Conservation (phyloP, 2,329 filamentous ascomycete genomes). For the Arachnomyces sp. region DNA sequence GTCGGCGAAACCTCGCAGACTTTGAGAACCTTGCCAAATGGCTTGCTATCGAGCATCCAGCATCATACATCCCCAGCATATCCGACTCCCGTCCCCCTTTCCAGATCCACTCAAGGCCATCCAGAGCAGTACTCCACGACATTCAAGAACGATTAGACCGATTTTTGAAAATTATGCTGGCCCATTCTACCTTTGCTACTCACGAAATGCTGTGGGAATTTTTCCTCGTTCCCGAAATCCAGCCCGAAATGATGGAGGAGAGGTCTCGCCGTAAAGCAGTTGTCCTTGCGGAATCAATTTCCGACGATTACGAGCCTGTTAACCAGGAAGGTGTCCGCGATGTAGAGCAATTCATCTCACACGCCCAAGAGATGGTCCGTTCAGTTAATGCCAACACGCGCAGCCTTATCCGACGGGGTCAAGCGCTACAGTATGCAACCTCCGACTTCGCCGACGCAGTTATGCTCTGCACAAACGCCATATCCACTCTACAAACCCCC, state of each 20-base stretch:
- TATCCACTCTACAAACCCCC: slow-evolving; percentile 44
- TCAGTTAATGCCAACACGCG: slow-evolving; percentile 76
- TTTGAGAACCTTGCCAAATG: slow-evolving; percentile 86
- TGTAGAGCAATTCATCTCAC: slow-evolving; percentile 86
- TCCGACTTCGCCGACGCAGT: slow-evolving; percentile 41
- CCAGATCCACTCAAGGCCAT: slow-evolving; percentile 86
- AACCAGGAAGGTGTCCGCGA: slow-evolving; percentile 64
- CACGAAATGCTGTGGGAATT: slow-evolving; percentile 99
- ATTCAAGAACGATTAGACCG: slow-evolving; percentile 79
- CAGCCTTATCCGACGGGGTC: slow-evolving; percentile 71
- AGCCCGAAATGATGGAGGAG: slow-evolving; percentile 81
- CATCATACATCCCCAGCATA: slow-evolving; percentile 84
- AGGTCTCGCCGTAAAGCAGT: slow-evolving; percentile 81
- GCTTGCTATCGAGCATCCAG: slow-evolving; percentile 81
- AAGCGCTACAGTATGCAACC: slow-evolving; percentile 59
- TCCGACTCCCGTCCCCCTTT: slow-evolving; percentile 77
- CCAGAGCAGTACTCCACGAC: slow-evolving; percentile 75
- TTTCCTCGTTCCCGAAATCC: slow-evolving; percentile 90
- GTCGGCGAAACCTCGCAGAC: slow-evolving; percentile 75
- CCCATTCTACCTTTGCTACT: slow-evolving; percentile 85
- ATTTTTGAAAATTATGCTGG: slow-evolving; percentile 78
- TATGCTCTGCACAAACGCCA: slow-evolving; percentile 34
- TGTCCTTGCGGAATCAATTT: slow-evolving; percentile 71
- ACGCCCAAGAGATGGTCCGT: slow-evolving; percentile 83
- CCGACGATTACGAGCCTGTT: slow-evolving; percentile 81